Base-by-base conservation (phyloP, 192 early-diverging fungal genomes). In the Coemansia sp. region DNA sequence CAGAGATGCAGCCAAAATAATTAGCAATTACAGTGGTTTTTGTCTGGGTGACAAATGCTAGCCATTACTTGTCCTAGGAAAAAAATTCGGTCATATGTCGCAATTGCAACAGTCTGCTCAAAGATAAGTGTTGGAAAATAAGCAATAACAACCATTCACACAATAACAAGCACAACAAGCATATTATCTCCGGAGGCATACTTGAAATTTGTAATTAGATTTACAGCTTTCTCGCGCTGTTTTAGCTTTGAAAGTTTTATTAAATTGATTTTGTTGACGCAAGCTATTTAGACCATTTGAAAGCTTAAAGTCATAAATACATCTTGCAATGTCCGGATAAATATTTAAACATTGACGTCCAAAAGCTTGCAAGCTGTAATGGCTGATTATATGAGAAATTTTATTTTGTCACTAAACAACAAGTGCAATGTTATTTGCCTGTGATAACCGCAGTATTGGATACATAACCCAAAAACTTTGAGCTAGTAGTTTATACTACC, bases 81-180 rank as follows among this genome's bases (percentile, higher is more conserved):
- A 12, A 39, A 9, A 10, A 24, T 27, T 0, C 51, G 23, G 5
- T 17, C n/a, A 38, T 60, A 52, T 1, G 22, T 11, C 1, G 47
- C 57, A 4, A 47, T 9, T 5, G 25, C 22, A 13, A 61, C 14
- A 11, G 43, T 25, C 46, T 55, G 56, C 24, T 67, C 65, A 5
- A 24, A 53, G 11, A 60, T 9, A 21, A 67, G 50, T 14, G 55
- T 49, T 7, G 57, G 65, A 7, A 56, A 15, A 10, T 51, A 56
- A n/a, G 57, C 57, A 0, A 18, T 13, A 0, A 30, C 21, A 0
- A 53, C 58, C 65, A 67, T 67, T 0, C 53, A 53, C 4, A 38
- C 40, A 33, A 67, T 60, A 2, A 53, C 65, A 0, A 57, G 57
- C 14, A 59, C 46, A 9, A 67, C 65, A 51, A 67, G 60, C 27